These are phyloP conservation scores for Piper betle DNA, from an alignment of 164 flowering plant genomes.

Conservation along the genomic window DNA sequence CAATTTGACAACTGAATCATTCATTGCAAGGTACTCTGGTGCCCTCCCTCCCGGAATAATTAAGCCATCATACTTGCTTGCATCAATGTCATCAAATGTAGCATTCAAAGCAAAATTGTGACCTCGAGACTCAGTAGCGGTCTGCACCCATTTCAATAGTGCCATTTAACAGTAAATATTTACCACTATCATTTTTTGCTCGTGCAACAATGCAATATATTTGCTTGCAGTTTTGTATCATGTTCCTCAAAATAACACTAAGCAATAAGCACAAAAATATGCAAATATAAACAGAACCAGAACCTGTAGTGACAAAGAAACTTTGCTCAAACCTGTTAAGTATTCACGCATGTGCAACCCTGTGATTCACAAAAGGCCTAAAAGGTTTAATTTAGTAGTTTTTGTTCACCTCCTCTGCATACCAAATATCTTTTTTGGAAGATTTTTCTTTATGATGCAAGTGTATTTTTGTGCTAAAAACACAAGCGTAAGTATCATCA, in stretches of 20 bases:
- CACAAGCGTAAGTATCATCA: no score
- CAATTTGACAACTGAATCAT: constrained; percentile 50
- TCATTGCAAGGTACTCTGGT: constrained; percentile 85
- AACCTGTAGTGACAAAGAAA: no score
- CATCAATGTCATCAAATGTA: constrained; percentile 65
- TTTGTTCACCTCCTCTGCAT: neutral
- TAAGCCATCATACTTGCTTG: constrained; percentile 68
- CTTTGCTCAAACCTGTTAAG: neutral
- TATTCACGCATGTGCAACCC: neutral
- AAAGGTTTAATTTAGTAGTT: neutral
- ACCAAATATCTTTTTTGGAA: neutral
- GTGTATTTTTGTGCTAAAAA: no score
- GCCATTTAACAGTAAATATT: neutral
- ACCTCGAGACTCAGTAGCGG: constrained; percentile 68
- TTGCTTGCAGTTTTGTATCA: neutral
- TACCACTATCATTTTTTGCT: neutral
- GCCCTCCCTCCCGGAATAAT: constrained; percentile 91
- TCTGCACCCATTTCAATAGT: constrained; percentile 23
- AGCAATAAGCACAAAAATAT: no score
- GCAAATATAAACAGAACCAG: no score
- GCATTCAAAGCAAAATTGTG: constrained; percentile 97
- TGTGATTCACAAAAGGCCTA: neutral
- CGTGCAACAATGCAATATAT: neutral
- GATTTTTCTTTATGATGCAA: neutral
- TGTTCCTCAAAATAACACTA: no score